Conservation (phyloP, 164 flowering plant genomes). For the Sextonia rubra region DNA sequence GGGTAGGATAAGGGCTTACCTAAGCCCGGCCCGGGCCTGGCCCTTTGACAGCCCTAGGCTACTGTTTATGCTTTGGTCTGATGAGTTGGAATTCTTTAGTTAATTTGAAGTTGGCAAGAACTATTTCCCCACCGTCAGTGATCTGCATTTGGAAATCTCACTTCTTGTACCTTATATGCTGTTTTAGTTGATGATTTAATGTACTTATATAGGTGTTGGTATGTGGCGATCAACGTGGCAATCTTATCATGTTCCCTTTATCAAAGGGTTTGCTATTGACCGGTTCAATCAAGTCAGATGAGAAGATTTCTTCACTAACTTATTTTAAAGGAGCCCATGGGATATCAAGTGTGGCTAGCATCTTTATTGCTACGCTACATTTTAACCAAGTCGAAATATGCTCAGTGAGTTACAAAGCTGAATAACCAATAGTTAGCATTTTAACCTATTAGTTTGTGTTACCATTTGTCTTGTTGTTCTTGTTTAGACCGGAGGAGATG, state of each 20-base stretch:
- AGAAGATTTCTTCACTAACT: slow-evolving; percentile 42
- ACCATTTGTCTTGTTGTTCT: slow-evolving; percentile 2
- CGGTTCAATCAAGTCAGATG: slow-evolving; percentile 25
- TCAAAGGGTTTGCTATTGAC: slow-evolving; percentile 28
- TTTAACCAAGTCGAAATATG: slow-evolving; percentile 47
- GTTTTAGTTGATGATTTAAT: background rate
- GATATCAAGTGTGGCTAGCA: slow-evolving; percentile 74
- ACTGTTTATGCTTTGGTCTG: background rate
- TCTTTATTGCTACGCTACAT: slow-evolving; percentile 34
- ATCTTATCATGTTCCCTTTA: slow-evolving; percentile 65
- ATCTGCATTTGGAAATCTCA: background rate
- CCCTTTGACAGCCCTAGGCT: too few species aligned
- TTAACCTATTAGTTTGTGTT: background rate
- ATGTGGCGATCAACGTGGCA: slow-evolving; percentile 97
- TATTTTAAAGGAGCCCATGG: slow-evolving; percentile 98
- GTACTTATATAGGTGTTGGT: slow-evolving; percentile 57
- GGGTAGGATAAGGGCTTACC: too few species aligned
- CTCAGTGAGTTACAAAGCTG: slow-evolving; percentile 52
- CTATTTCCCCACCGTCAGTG: background rate
- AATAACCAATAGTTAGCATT: background rate
- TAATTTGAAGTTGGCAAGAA: background rate
- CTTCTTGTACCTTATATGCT: background rate
- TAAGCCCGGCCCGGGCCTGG: too few species aligned
- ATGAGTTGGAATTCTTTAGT: background rate
- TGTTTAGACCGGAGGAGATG: slow-evolving; percentile 91